These are phyloP conservation scores for Berkeleyomyces rouxiae DNA, from an alignment of 2,329 filamentous ascomycete species.

Conservation along the genomic window DNA sequence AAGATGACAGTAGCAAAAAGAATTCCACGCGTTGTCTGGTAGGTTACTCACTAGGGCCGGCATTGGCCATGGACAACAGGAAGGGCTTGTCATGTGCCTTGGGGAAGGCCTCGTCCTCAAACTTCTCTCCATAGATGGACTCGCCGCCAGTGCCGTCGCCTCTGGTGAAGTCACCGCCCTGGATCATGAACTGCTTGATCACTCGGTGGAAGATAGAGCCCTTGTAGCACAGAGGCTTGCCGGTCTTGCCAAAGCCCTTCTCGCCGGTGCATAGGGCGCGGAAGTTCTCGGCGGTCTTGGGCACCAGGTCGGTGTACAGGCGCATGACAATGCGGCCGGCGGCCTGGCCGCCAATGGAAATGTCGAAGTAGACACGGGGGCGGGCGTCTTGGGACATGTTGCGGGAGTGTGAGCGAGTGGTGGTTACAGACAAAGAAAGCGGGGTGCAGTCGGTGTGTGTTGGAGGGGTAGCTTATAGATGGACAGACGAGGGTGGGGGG, in stretches of 20 bases:
- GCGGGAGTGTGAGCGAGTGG: slow-evolving; percentile 7
- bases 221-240: slow-evolving; percentile 86
- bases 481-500: neutral
- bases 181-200: slow-evolving; percentile 98
- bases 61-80: slow-evolving; percentile 94
- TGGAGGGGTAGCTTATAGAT: slow-evolving; percentile 1
- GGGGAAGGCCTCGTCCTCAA: slow-evolving; percentile 90
- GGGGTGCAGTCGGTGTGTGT: slow-evolving; percentile 5
- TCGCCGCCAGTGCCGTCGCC: slow-evolving; percentile 92
- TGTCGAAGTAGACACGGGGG: slow-evolving; percentile 83
- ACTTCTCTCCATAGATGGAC: slow-evolving; percentile 94
- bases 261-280: slow-evolving; percentile 86
- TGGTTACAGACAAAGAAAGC: slow-evolving; percentile 4
- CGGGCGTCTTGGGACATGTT: slow-evolving; percentile 32
- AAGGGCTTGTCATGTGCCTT: slow-evolving; percentile 86
- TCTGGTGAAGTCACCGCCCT: slow-evolving; percentile 91
- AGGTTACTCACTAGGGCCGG: slow-evolving; percentile 55
- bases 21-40: neutral
- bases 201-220: slow-evolving; percentile 86
- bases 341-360: slow-evolving; percentile 58
- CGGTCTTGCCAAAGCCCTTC: slow-evolving; percentile 66
- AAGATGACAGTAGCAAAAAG: neutral
- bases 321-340: slow-evolving; percentile 75
- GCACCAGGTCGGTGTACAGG: slow-evolving; percentile 60
- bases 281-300: slow-evolving; percentile 95